Conservation (phyloP, 2,329 filamentous ascomycete species). For the Diaporthe sp. region DNA sequence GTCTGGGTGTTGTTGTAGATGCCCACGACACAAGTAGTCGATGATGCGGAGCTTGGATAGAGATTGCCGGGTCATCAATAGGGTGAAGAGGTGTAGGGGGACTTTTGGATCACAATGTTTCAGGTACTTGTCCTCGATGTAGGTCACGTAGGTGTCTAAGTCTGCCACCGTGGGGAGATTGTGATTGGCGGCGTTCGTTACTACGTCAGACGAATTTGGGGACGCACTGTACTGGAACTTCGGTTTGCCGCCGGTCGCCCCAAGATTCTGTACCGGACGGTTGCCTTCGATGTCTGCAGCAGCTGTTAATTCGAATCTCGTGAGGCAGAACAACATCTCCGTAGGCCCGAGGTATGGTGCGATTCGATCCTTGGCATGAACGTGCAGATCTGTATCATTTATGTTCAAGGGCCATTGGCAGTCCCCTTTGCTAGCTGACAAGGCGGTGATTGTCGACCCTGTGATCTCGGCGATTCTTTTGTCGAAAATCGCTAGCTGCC, state of each 20-base stretch:
- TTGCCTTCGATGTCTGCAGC: constrained; percentile 63
- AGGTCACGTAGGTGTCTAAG: constrained; percentile 66
- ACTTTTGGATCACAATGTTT: constrained; percentile 70
- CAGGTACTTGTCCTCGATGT: constrained; percentile 70
- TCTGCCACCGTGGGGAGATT: constrained; percentile 62
- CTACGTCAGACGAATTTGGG: constrained; percentile 58
- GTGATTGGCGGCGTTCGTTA: constrained; percentile 65
- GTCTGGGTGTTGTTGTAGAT: constrained; percentile 52
- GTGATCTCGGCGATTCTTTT: constrained; percentile 77
- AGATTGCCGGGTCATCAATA: constrained; percentile 68
- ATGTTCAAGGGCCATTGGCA: constrained; percentile 72
- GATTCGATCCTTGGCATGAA: constrained; percentile 69
- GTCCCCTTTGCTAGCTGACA: constrained; percentile 65
- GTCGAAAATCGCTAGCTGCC: constrained; percentile 79
- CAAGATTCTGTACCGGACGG: constrained; percentile 38
- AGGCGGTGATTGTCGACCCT: constrained; percentile 68
- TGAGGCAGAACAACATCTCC: constrained; percentile 72
- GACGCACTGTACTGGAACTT: constrained; percentile 51
- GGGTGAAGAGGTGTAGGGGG: constrained; percentile 71
- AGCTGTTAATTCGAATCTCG: constrained; percentile 69
- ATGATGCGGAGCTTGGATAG: constrained; percentile 71
- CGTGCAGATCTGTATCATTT: constrained; percentile 72
- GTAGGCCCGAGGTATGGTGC: constrained; percentile 65
- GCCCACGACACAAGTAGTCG: constrained; percentile 64
- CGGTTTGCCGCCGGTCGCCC: constrained; percentile 31